phyloP scores from a whole-genome alignment of 768 basidiomycete species.

The Saitozyma podzolica region DNA sequence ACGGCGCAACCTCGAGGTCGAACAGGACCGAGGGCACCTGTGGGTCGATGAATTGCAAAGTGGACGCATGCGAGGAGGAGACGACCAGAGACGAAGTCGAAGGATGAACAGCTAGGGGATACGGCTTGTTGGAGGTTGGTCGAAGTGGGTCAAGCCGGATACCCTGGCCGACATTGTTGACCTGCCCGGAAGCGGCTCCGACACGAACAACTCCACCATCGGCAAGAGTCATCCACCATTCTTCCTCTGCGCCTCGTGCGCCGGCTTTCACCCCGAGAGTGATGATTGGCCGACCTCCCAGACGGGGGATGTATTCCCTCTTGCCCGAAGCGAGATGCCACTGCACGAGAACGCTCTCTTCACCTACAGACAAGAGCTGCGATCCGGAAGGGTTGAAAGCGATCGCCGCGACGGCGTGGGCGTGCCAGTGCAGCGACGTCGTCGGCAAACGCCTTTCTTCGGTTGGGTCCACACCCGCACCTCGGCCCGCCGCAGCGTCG shows the following conservation, averaged over 20 bases:
- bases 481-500: constrained; percentile 15
- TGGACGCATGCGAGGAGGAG: constrained; percentile 90
- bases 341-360: constrained; percentile 92
- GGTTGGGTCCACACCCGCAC: constrained; percentile 2
- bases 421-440: constrained; percentile 91
- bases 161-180: constrained; percentile 56
- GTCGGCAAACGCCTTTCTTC: constrained; percentile 71
- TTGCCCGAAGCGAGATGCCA: constrained; percentile 90
- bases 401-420: constrained; percentile 84
- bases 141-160: constrained; percentile 80
- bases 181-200: constrained; percentile 67
- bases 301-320: constrained; percentile 86
- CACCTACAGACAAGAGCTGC: constrained; percentile 88
- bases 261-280: constrained; percentile 57
- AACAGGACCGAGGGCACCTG: constrained; percentile 67
- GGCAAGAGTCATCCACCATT: constrained; percentile 77
- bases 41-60: constrained; percentile 87
- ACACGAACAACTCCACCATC: constrained; percentile 82
- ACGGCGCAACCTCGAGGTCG: constrained; percentile 90
- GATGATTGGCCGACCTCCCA: constrained; percentile 80
- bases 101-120: constrained; percentile 75
- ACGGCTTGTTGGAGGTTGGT: constrained; percentile 27
- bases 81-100: constrained; percentile 74
- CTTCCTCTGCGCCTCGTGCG: constrained; percentile 58
- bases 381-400: constrained; percentile 87